phyloP scores from a whole-genome alignment of 2,329 filamentous ascomycete genomes.

The Aspergillus sp. region DNA sequence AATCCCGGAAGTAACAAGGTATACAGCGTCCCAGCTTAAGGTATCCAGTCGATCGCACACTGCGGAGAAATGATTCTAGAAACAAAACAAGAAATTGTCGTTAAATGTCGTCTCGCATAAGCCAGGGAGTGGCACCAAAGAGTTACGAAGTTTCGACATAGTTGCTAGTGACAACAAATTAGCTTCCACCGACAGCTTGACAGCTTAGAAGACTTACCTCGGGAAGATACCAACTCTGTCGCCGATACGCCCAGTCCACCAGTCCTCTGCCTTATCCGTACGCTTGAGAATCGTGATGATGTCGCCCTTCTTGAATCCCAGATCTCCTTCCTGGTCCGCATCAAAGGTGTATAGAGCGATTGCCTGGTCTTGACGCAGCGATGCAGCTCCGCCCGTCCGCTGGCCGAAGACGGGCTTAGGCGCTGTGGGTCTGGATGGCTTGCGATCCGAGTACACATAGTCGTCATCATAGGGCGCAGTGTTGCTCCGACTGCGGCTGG shows the following conservation, averaged over 20 bases:
- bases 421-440: slow-evolving; percentile 75
- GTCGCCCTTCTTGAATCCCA: slow-evolving; percentile 97
- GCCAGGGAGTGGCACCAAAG: slow-evolving; percentile 10
- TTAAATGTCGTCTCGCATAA: slow-evolving; percentile 24
- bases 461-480: slow-evolving; percentile 43
- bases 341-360: slow-evolving; percentile 93
- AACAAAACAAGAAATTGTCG: slow-evolving; percentile 10
- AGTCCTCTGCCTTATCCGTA: slow-evolving; percentile 90
- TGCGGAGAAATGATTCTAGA: neutral
- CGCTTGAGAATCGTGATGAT: slow-evolving; percentile 92
- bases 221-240: slow-evolving; percentile 88
- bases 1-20: slow-evolving; percentile 1
- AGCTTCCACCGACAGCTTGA: slow-evolving; percentile 4
- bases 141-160: slow-evolving; percentile 35
- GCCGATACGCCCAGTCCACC: slow-evolving; percentile 95
- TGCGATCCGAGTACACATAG: slow-evolving; percentile 57
- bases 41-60: neutral
- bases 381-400: slow-evolving; percentile 38
- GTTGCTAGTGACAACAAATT: slow-evolving; percentile 25
- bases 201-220: slow-evolving; percentile 53
- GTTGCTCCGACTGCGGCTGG: slow-evolving; percentile 34
- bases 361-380: slow-evolving; percentile 67
- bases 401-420: slow-evolving; percentile 80
- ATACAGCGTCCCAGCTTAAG: neutral
- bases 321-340: slow-evolving; percentile 84